Conservation (phyloP, 2,329 filamentous ascomycete species). For the Graphilbum fragrans region DNA sequence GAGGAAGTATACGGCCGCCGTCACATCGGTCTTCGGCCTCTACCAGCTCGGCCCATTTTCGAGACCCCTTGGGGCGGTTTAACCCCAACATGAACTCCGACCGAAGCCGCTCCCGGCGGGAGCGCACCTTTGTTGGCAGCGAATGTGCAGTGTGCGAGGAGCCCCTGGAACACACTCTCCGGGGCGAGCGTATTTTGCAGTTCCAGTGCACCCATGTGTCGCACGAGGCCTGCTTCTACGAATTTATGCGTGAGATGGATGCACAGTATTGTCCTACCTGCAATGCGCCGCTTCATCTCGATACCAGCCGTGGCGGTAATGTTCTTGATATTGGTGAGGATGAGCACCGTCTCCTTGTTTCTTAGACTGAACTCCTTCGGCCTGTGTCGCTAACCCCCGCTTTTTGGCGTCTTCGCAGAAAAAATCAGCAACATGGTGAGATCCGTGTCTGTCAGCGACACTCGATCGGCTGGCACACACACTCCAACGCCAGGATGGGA, state of each 20-base stretch:
- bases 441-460: constrained; percentile 60
- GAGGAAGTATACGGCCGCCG: constrained; percentile 22
- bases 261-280: constrained; percentile 91
- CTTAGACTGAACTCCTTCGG: neutral
- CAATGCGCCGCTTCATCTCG: constrained; percentile 79
- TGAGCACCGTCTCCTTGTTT: constrained; percentile 4
- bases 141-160: constrained; percentile 96
- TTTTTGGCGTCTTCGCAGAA: constrained; percentile 38
- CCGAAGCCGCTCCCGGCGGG: constrained; percentile 65
- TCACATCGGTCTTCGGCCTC: constrained; percentile 27
- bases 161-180: constrained; percentile 85
- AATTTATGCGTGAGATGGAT: constrained; percentile 91
- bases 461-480: constrained; percentile 36
- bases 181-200: constrained; percentile 86
- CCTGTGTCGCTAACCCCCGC: neutral
- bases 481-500: constrained; percentile 55
- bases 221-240: constrained; percentile 97
- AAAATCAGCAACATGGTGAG: constrained; percentile 91
- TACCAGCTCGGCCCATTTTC: constrained; percentile 22
- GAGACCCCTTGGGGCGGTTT: constrained; percentile 22
- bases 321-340: constrained; percentile 77
- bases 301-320: constrained; percentile 87
- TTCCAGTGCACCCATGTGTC: constrained; percentile 96
- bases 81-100: constrained; percentile 59
- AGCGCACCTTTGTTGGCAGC: constrained; percentile 88